A percentile compares a stretch with the other conserved stretches of the same genome.
Conservation (phyloP, 1,284 basidiomycete species). For the Coniferiporia sulphurascens region DNA sequence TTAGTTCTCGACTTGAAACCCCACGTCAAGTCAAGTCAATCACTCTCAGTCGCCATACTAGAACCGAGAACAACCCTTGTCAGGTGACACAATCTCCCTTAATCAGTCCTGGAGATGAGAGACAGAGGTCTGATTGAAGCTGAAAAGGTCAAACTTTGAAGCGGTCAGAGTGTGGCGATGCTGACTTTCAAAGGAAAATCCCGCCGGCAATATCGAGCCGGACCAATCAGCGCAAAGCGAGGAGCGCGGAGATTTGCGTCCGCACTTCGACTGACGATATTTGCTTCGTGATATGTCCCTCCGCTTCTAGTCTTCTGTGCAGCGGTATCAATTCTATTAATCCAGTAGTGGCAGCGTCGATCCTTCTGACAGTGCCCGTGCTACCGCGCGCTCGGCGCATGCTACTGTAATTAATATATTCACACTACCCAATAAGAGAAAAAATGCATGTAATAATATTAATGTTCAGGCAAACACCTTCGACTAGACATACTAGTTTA, state of each 20-base stretch:
- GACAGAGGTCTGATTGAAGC: too few relatives aligned
- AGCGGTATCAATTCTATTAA: too few relatives aligned
- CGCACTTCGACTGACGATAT: neutral
- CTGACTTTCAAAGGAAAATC: neutral
- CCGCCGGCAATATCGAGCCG: neutral
- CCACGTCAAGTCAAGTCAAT: constrained; percentile 7
- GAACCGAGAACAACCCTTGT: too few relatives aligned
- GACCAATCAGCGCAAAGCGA: neutral
- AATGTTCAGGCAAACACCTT: too few relatives aligned
- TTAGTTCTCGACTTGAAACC: neutral
- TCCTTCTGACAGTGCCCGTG: neutral
- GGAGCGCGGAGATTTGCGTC: neutral
- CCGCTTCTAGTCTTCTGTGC: neutral
- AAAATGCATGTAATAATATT: too few relatives aligned
- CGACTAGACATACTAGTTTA: neutral
- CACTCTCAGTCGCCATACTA: neutral
- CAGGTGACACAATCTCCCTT: too few relatives aligned
- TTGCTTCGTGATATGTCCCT: constrained; percentile 3
- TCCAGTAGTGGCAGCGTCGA: neutral
- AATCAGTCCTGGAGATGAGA: too few relatives aligned
- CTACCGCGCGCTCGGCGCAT: too few relatives aligned
- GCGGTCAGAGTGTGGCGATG: too few relatives aligned
- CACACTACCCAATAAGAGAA: too few relatives aligned
- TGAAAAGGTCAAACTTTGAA: too few relatives aligned
- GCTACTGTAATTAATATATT: too few relatives aligned